phyloP scores from a whole-genome alignment of 1,284 basidiomycete genomes.

The Stygiomarasmius scandens region DNA sequence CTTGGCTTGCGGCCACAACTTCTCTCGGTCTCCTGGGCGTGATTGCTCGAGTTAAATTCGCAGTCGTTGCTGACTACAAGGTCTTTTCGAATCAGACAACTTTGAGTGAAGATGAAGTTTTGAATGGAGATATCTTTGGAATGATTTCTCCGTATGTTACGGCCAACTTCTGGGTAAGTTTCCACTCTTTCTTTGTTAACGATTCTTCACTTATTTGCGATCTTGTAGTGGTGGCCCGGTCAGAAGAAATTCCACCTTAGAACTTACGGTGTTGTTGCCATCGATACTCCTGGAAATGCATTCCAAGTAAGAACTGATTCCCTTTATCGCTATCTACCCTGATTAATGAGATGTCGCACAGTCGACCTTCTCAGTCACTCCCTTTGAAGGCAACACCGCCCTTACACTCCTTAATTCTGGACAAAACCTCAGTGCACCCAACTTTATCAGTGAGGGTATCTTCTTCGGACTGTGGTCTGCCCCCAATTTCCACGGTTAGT shows the following conservation, averaged over 20 bases:
- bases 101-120: constrained; percentile 32
- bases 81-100: constrained; percentile 33
- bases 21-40: constrained; percentile 38
- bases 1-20: constrained; percentile 37
- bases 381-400: constrained; percentile 30
- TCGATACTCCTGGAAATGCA: constrained; percentile 28
- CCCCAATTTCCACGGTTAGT: constrained; percentile 37
- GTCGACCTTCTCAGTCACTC: constrained; percentile 37
- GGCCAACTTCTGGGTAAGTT: constrained; percentile 38
- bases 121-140: constrained; percentile 34
- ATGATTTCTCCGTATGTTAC: constrained; percentile 38
- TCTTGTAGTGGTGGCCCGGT: constrained; percentile 38
- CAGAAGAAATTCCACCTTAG: constrained; percentile 37
- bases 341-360: constrained; percentile 14
- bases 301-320: constrained; percentile 30
- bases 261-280: constrained; percentile 34
- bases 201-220: neutral
- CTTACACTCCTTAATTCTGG: constrained; percentile 31
- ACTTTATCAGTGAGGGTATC: constrained; percentile 32
- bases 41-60: constrained; percentile 35
- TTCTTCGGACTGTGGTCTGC: constrained; percentile 34
- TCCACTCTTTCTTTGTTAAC: neutral
- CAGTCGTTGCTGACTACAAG: constrained; percentile 34
- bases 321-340: neutral
- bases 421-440: constrained; percentile 33